phyloP scores from a whole-genome alignment of 2,329 filamentous ascomycete species.

The Amesomyces nigricolor region DNA sequence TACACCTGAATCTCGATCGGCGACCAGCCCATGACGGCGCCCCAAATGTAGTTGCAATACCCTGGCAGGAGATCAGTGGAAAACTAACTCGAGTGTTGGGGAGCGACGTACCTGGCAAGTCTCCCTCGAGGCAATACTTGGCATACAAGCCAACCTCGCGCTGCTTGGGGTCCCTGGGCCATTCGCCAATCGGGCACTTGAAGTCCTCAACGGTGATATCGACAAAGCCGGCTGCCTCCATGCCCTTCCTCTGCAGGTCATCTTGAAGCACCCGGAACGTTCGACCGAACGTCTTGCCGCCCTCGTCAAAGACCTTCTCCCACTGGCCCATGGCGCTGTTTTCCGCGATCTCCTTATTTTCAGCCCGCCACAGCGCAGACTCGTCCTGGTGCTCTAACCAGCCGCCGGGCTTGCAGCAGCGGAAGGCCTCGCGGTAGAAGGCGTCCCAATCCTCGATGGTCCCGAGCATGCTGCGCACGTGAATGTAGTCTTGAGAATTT shows the following conservation, averaged over 20 bases:
- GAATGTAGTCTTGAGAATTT: conserved; percentile 29
- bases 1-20: conserved; percentile 14
- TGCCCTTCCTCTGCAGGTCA: conserved; percentile 10
- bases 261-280: conserved; percentile 15
- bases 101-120: conserved; percentile 14
- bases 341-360: conserved; percentile 41
- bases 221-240: conserved; percentile 18
- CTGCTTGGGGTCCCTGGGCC: conserved; percentile 8
- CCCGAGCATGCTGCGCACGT: conserved; percentile 30
- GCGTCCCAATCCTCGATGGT: conserved; percentile 30
- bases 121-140: conserved; percentile 5
- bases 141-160: conserved; percentile 11
- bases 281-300: conserved; percentile 12
- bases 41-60: conserved; percentile 14
- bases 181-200: conserved; percentile 8
- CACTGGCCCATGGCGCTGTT: conserved; percentile 19
- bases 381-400: conserved; percentile 21
- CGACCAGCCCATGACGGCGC: conserved; percentile 15
- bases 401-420: conserved; percentile 22
- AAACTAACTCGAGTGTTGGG: too few species aligned
- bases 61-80: conserved; percentile 1
- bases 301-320: conserved; percentile 16
- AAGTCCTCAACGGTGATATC: conserved; percentile 13
- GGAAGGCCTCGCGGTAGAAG: conserved; percentile 21
- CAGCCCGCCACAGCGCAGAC: conserved; percentile 29